These are phyloP conservation scores for Aphanoascus verrucosus DNA, from an alignment of 2,329 filamentous ascomycete genomes.

Conservation along the genomic window DNA sequence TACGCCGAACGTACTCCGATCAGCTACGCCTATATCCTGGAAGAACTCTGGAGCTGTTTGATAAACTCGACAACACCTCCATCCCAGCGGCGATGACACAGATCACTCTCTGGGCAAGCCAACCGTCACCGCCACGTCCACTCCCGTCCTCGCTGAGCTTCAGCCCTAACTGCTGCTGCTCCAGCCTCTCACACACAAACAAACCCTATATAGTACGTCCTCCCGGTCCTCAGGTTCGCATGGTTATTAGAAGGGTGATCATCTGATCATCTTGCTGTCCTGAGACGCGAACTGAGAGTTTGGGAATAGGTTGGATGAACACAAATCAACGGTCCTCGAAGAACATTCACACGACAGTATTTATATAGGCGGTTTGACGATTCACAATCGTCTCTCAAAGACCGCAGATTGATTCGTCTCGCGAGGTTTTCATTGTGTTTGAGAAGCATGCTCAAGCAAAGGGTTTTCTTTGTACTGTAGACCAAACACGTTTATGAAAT, in stretches of 20 bases:
- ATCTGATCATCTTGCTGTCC: neutral
- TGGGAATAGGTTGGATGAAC: neutral
- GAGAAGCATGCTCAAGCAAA: too few species aligned
- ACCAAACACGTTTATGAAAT: too few species aligned
- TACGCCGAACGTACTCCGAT: too few species aligned
- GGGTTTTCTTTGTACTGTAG: too few species aligned
- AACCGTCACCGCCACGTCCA: neutral
- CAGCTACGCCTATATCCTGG: conserved; percentile 15
- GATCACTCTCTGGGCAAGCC: neutral
- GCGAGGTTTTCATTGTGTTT: too few species aligned
- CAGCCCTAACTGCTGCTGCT: neutral
- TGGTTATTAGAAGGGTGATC: neutral
- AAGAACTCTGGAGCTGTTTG: too few species aligned
- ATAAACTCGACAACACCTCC: too few species aligned
- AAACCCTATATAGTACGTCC: neutral
- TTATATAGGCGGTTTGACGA: too few species aligned
- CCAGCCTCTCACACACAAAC: neutral
- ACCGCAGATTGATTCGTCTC: too few species aligned
- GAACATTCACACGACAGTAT: neutral
- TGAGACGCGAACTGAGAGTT: neutral
- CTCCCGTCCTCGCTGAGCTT: neutral
- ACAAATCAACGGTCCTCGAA: neutral
- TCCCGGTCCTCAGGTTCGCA: neutral
- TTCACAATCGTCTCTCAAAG: too few species aligned
- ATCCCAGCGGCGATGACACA: too few species aligned